A percentile compares a stretch with the other conserved stretches of the same genome.
Conservation (phyloP, 164 flowering plant species). For the grape (Vitis vinifera) region ASM3070453v1 NC_081812.1:23682501-23683000, state of each 20-base stretch:
- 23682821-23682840: neutral
- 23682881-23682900: slow-evolving; percentile 1
- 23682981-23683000: slow-evolving; percentile 4
- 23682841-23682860: neutral
- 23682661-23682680: slow-evolving; percentile 9
- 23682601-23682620: neutral
- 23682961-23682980: slow-evolving; percentile 5
- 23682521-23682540: slow-evolving; percentile 54
- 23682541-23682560: slow-evolving; percentile 45
- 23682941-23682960: slow-evolving; percentile 26
- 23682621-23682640: neutral
- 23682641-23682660: slow-evolving; percentile 14
- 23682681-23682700: neutral
- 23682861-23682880: neutral
- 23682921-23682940: slow-evolving; percentile 8
- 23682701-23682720: slow-evolving; percentile 8
- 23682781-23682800: too few relatives aligned
- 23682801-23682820: neutral
- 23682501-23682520: slow-evolving; percentile 33
- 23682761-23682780: neutral
- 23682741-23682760: neutral
- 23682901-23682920: neutral
- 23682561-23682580: slow-evolving; percentile 29
- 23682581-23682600: slow-evolving; percentile 26
- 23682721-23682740: slow-evolving; percentile 9